Conservation (phyloP, 345 rosid species). For the Syzygium aromaticum region DNA sequence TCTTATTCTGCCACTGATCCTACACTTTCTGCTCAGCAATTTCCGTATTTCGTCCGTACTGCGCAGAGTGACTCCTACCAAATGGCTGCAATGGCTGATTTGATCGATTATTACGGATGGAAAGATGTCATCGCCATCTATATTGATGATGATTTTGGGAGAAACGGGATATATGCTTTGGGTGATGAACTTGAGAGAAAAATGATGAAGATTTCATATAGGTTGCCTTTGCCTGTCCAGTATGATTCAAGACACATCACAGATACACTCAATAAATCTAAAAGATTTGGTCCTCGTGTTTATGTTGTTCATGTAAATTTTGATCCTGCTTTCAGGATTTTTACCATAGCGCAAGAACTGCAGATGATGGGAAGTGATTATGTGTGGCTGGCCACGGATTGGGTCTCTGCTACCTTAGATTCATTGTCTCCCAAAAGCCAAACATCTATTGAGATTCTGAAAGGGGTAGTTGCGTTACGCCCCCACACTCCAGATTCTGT, state of each 20-base stretch:
- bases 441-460: constrained; percentile 19
- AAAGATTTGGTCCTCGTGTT: constrained; percentile 52
- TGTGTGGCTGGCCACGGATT: constrained; percentile 88
- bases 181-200: constrained; percentile 41
- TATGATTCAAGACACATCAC: constrained; percentile 24
- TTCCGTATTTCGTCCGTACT: constrained; percentile 66
- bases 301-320: constrained; percentile 70
- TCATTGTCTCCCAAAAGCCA: constrained; percentile 29
- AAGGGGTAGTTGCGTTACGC: constrained; percentile 70
- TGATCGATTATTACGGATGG: constrained; percentile 61
- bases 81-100: constrained; percentile 73
- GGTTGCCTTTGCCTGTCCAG: constrained; percentile 39
- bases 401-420: constrained; percentile 77
- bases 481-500: constrained; percentile 53
- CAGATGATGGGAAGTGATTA: constrained; percentile 60
- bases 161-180: constrained; percentile 62
- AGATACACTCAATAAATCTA: constrained; percentile 40
- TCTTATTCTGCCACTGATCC: constrained; percentile 93
- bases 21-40: constrained; percentile 74
- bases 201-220: constrained; percentile 37
- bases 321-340: constrained; percentile 56
- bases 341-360: constrained; percentile 44
- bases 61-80: constrained; percentile 66
- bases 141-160: constrained; percentile 73
- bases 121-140: constrained; percentile 60